phyloP scores from a whole-genome alignment of 176 grass and related monocot species.

The Cenchrus americanus region DNA sequence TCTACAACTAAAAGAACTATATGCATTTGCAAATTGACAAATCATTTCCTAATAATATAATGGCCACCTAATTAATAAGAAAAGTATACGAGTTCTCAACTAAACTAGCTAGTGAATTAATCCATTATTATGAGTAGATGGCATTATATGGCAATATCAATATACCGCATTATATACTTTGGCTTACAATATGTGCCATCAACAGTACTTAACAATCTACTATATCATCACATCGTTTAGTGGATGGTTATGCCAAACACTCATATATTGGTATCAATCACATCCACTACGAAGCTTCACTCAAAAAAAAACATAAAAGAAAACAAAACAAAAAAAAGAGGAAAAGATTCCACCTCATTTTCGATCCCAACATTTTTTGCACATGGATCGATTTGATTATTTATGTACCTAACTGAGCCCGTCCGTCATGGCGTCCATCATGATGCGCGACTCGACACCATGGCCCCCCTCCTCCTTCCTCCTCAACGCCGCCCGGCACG shows the following conservation, averaged over 20 bases:
- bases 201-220: background rate
- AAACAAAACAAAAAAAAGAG: background rate
- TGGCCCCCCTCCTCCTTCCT: background rate
- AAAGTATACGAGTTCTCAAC: background rate
- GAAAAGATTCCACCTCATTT: constrained; percentile 29
- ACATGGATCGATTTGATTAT: constrained; percentile 44
- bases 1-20: too few species aligned
- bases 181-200: background rate
- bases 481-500: constrained; percentile 44
- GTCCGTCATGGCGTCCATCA: background rate
- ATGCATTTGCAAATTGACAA: background rate
- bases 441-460: background rate
- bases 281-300: background rate
- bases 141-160: background rate
- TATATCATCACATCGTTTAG: background rate
- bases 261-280: constrained; percentile 19
- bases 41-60: background rate
- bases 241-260: background rate
- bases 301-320: background rate
- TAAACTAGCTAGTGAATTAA: background rate
- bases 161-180: background rate
- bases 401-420: constrained; percentile 51
- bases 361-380: constrained; percentile 32
- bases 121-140: background rate
- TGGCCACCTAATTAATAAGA: background rate